Percentiles rank a stretch among this genome's conserved stretches.
Evolutionary conservation across 768 basidiomycete genomes (phyloP).

Genomic region (Kwoniella europaea): DNA sequence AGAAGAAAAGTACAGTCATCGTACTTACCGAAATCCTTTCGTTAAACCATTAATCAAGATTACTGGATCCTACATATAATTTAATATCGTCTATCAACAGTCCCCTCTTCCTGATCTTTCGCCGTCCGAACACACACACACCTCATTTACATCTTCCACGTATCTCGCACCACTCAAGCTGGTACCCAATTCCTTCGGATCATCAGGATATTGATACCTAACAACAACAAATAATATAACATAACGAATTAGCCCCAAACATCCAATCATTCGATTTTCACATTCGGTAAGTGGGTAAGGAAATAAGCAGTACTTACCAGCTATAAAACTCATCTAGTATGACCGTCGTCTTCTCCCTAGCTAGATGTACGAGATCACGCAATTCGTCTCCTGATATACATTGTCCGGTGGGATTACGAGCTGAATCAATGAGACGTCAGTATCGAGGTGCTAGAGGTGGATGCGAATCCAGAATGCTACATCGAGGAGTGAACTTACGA

Average conservation of each 20-base stretch:
- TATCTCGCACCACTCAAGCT: conserved; percentile 82
- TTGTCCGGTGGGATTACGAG: conserved; percentile 97
- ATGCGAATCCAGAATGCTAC: too few relatives aligned
- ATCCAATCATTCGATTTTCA: too few relatives aligned
- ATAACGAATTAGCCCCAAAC: too few relatives aligned
- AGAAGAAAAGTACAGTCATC: too few relatives aligned
- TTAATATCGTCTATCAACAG: too few relatives aligned
- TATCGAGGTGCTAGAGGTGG: too few relatives aligned
- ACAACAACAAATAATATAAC: too few relatives aligned
- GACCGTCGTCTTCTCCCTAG: conserved; percentile 78
- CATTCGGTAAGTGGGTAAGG: too few relatives aligned
- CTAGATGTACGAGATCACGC: conserved; percentile 74
- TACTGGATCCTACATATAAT: conserved; percentile 79
- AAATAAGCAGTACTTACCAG: conserved; percentile 65
- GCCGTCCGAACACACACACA: too few relatives aligned
- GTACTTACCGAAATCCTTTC: conserved; percentile 76
- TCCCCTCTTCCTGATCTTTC: too few relatives aligned
- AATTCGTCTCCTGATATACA: conserved; percentile 78
- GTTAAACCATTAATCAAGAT: conserved; percentile 91
- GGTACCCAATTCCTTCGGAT: conserved; percentile 73
- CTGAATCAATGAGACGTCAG: too few relatives aligned
- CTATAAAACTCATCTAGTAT: conserved; percentile 75
- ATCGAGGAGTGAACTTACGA: conserved; percentile 58
- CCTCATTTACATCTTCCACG: conserved; percentile 81
- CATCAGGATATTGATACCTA: conserved; percentile 80